Conservation (phyloP, 2,329 filamentous ascomycete species). For the Trichoderma cornu-damae region DNA sequence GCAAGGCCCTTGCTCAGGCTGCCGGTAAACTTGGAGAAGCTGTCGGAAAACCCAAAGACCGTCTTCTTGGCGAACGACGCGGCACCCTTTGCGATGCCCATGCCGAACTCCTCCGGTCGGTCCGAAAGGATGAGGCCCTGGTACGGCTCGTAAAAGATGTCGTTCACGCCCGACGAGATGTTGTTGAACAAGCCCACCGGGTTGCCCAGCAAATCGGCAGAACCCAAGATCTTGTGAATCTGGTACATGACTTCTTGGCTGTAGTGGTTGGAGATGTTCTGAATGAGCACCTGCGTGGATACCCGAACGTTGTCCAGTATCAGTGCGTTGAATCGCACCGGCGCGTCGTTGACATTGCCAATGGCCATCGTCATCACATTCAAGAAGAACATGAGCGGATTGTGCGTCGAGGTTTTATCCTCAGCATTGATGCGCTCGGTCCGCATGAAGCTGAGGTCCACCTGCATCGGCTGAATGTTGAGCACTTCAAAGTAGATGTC, state of each 20-base stretch:
- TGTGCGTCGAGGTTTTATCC: constrained; percentile 83
- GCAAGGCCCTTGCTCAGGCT: constrained; percentile 95
- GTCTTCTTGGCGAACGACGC: constrained; percentile 98
- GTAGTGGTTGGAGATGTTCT: constrained; percentile 90
- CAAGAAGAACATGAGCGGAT: constrained; percentile 97
- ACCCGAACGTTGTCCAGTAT: constrained; percentile 94
- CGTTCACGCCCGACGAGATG: constrained; percentile 91
- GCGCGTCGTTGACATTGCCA: constrained; percentile 97
- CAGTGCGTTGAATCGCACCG: constrained; percentile 85
- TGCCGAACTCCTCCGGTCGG: constrained; percentile 86
- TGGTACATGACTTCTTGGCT: constrained; percentile 94
- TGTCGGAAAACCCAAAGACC: constrained; percentile 94
- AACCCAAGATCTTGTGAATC: constrained; percentile 94
- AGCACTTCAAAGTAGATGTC: constrained; percentile 98
- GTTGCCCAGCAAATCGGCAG: constrained; percentile 95
- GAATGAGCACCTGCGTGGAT: constrained; percentile 74
- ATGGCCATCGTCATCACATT: constrained; percentile 99
- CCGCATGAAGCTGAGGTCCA: constrained; percentile 93
- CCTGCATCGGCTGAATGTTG: constrained; percentile 96
- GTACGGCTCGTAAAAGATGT: constrained; percentile 99
- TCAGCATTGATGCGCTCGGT: constrained; percentile 96
- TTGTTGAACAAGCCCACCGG: constrained; percentile 98
- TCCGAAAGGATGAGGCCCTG: constrained; percentile 96
- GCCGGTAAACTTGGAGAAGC: constrained; percentile 95
- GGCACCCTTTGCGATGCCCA: constrained; percentile 93